Evolutionary conservation across 768 basidiomycete species (phyloP), one percentile per base, ranked within the genome.

Genomic region (Clathrus columnatus): DNA sequence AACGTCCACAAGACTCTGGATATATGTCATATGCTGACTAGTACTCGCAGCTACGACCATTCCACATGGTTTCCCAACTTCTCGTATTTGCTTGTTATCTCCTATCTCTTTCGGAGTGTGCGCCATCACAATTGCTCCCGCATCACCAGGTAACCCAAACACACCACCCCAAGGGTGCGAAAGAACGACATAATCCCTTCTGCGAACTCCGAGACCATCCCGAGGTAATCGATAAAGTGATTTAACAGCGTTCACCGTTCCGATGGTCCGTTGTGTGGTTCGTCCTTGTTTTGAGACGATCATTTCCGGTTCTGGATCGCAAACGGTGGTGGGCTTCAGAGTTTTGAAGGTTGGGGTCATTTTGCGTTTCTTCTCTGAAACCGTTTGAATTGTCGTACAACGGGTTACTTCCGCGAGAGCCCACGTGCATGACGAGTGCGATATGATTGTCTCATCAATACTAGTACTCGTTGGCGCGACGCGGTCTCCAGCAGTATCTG

Each of bases 31-130:
- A 27, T 53, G 51, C 5, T 41, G 36, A 2, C 51, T 21, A 14
- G 51, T 53, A 44, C 51, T 53, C 16, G 41, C 45, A 21, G 41
- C 51, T 16, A 53, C 51, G 45, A 53, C 20, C 18, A 53, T 29
- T 4, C 41, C 51, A 26, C 41, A 44, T 14, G 51, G 51, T n/a
- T 28, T 53, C 27, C 51, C 41, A 20, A 24, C 36, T 24, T 24
- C 11, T 16, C 27, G 42, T 24, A 45, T 27, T 18, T 42, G 4
- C 3, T 23, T 43, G 8, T 11, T 10, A 2, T n/a, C 36, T 43
- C 44, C 51, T 16, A 53, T 18, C 2, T 53, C 51, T 8, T 53
- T 23, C 20, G 14, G 5, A 5, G 16, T 16, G 7, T 53, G 51
- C 8, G 24, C 41, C 5, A 36, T 21, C 5, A 44, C 51, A 14